Percentiles rank a stretch among this genome's conserved stretches.
Conservation (phyloP, 2,329 filamentous ascomycete species). For the Hortaea werneckii region DNA sequence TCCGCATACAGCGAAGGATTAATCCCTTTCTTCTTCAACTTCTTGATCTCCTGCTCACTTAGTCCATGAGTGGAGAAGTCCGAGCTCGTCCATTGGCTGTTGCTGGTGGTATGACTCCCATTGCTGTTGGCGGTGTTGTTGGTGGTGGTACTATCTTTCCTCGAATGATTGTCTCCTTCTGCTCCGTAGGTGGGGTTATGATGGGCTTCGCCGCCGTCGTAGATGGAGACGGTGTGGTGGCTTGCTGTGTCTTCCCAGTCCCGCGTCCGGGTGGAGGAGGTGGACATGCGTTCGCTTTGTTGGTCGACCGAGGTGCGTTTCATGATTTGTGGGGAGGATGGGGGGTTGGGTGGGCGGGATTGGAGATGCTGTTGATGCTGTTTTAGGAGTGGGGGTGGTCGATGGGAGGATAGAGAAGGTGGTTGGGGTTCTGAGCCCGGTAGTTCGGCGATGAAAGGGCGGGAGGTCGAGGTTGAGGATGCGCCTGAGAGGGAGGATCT, state of each 20-base stretch:
- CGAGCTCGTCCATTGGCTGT: conserved; percentile 27
- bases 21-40: conserved; percentile 37
- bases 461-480: not conserved
- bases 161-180: not conserved
- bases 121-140: conserved; percentile 8
- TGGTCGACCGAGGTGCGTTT: conserved; percentile 26
- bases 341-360: not conserved
- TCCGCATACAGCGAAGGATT: conserved; percentile 38
- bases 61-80: conserved; percentile 29
- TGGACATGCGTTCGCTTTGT: conserved; percentile 20
- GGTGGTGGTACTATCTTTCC: conserved; percentile 4
- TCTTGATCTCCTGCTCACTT: conserved; percentile 32
- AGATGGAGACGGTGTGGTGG: conserved; percentile 15
- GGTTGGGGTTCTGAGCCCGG: conserved; percentile 5
- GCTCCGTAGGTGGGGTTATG: not conserved
- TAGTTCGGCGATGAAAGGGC: not conserved
- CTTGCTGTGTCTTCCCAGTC: conserved; percentile 11
- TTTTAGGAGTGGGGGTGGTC: not conserved
- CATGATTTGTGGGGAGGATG: conserved; percentile 14
- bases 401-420: not conserved
- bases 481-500: not conserved
- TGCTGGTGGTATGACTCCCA: not conserved
- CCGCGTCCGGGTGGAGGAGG: conserved; percentile 7
- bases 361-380: too few species aligned
- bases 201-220: conserved; percentile 4